Base-by-base conservation (phyloP, 495 filamentous ascomycete genomes). In the Hyphodiscus hymeniophilus region DNA sequence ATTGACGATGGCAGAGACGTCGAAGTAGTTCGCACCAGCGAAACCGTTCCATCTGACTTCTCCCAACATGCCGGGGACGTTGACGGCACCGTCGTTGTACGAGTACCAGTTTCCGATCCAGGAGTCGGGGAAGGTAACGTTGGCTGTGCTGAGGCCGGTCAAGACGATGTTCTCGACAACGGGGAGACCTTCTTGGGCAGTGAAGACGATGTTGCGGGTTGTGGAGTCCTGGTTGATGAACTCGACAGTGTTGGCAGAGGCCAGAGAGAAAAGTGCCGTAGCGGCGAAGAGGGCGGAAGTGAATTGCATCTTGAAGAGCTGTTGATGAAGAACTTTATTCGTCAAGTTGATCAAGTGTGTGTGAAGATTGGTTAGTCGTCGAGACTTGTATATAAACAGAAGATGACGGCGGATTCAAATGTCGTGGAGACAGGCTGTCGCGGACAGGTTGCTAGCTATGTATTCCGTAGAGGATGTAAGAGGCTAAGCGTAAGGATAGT, bases 1-100 rank as follows among this genome's bases (percentile, higher is more conserved):
- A 61, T 75, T 67, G 55, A 73, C 72, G 45, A 77, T 76, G 56
- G 72, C 72, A 3, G 72, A 75, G 44, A 77, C 71, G 38, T 77
- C 74, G 50, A 67, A 77, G 62, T 60, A 77, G 34, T 62, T 71
- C 7, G 61, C 36, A 44, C 54, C 69, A 17, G 49, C 54, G 53
- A 56, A 73, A 33, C 63, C 64, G 35, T 72, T 57, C 63, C 69
- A 75, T 53, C 63, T 50, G 21, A 75, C 60, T 63, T 77, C 74
- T 23, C 66, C 72, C 15, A 77, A 65, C 72, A 77, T 76, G 58
- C 73, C 73, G 0, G 65, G 63, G 2, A 58, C 50, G 36, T 63
- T 53, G 1, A 41, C 35, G 0, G 47, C 33, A 38, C 70, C 73
- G 12, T 71, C 53, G 30, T 47, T 55, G 45, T 69, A 58, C n/a